Conservation (phyloP, 176 grass and related monocot species). For the Paspalum vaginatum region DNA sequence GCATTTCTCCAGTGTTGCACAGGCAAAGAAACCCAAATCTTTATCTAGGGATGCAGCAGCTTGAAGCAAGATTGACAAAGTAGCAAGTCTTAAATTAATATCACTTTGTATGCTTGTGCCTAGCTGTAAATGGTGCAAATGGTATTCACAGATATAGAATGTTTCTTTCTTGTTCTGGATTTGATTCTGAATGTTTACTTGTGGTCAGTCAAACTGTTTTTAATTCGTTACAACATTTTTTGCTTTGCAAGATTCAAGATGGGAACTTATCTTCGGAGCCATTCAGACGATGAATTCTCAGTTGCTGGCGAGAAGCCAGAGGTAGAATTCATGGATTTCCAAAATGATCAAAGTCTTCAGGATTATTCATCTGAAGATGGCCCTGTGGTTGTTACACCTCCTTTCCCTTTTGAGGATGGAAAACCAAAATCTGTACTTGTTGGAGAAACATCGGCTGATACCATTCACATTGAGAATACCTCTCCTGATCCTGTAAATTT, state of each 20-base stretch:
- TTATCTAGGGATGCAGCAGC: background rate
- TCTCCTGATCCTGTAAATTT: slow-evolving; percentile 59
- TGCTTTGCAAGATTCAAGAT: slow-evolving; percentile 46
- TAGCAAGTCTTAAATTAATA: background rate
- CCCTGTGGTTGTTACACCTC: slow-evolving; percentile 61
- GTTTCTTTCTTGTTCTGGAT: background rate
- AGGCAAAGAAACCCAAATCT: background rate
- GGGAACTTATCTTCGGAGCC: slow-evolving; percentile 39
- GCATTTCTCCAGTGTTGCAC: too few species aligned
- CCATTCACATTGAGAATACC: slow-evolving; percentile 66
- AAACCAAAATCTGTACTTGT: slow-evolving; percentile 79
- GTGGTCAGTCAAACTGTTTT: background rate
- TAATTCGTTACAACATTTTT: slow-evolving; percentile 8
- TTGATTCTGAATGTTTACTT: background rate
- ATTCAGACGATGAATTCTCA: slow-evolving; percentile 73
- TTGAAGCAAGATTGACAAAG: background rate
- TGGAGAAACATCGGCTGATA: slow-evolving; percentile 63
- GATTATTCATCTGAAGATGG: slow-evolving; percentile 64
- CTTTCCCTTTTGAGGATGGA: slow-evolving; percentile 66
- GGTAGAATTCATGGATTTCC: slow-evolving; percentile 86
- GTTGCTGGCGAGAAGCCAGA: slow-evolving; percentile 77
- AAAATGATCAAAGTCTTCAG: slow-evolving; percentile 62
- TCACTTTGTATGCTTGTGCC: slow-evolving; percentile 3
- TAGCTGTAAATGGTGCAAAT: background rate
- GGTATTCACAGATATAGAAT: background rate